phyloP scores from a whole-genome alignment of 306 rosid species.

The Malus sylvestris region DNA sequence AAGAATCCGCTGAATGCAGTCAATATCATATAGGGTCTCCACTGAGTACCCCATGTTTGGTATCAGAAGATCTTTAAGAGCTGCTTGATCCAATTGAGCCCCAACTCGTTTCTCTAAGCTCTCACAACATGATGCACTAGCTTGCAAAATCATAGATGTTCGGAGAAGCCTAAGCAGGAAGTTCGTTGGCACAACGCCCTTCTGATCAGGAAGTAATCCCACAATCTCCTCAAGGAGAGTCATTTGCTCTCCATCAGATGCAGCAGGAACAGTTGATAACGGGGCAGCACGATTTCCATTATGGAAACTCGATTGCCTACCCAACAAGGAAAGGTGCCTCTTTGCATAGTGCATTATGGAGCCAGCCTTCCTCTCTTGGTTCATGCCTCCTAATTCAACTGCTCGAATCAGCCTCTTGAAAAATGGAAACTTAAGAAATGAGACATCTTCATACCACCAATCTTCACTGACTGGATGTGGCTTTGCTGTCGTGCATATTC shows the following conservation, averaged over 20 bases:
- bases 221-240: slow-evolving; percentile 67
- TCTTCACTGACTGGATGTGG: slow-evolving; percentile 45
- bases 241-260: slow-evolving; percentile 62
- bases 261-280: slow-evolving; percentile 26
- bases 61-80: slow-evolving; percentile 72
- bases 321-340: slow-evolving; percentile 49
- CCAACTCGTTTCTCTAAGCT: slow-evolving; percentile 65
- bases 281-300: slow-evolving; percentile 32
- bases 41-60: slow-evolving; percentile 69
- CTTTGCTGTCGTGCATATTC: slow-evolving; percentile 40
- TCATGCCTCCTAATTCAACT: slow-evolving; percentile 52
- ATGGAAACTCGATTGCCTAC: slow-evolving; percentile 42
- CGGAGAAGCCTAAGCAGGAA: slow-evolving; percentile 59
- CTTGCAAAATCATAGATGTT: slow-evolving; percentile 59
- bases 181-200: slow-evolving; percentile 52
- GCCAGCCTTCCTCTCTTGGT: slow-evolving; percentile 46
- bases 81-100: slow-evolving; percentile 64
- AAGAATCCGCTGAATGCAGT: slow-evolving; percentile 81
- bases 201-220: slow-evolving; percentile 54
- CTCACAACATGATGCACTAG: slow-evolving; percentile 48
- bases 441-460: slow-evolving; percentile 87
- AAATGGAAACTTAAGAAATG: slow-evolving; percentile 45
- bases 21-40: slow-evolving; percentile 81
- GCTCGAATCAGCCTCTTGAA: slow-evolving; percentile 57
- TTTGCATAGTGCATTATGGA: slow-evolving; percentile 76